phyloP scores from a whole-genome alignment of 1,284 basidiomycete genomes.

The Malassezia sp. region DNA sequence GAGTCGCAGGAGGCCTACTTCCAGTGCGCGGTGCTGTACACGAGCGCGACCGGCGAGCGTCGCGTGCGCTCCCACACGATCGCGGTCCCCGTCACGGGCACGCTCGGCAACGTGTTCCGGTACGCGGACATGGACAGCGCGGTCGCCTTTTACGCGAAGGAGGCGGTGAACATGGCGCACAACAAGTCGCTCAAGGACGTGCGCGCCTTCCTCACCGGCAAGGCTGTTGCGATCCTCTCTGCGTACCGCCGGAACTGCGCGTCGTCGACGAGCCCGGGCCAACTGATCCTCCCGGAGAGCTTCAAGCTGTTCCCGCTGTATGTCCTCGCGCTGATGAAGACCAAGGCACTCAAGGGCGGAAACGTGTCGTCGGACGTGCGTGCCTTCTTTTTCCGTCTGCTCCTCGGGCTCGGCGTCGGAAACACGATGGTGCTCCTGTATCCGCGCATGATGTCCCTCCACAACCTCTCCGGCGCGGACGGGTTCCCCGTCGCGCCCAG shows the following conservation, averaged over 20 bases:
- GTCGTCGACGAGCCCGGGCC: constrained; percentile 64
- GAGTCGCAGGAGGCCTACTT: constrained; percentile 67
- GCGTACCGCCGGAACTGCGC: constrained; percentile 87
- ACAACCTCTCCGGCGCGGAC: constrained; percentile 64
- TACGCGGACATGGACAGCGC: constrained; percentile 83
- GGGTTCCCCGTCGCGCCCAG: constrained; percentile 54
- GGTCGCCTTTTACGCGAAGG: constrained; percentile 63
- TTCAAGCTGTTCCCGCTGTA: constrained; percentile 81
- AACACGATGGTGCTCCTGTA: constrained; percentile 70
- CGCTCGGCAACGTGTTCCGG: constrained; percentile 84
- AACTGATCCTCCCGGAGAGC: constrained; percentile 86
- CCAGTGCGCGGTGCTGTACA: constrained; percentile 86
- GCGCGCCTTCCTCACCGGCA: constrained; percentile 71
- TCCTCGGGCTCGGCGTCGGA: constrained; percentile 62
- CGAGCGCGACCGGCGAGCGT: constrained; percentile 64
- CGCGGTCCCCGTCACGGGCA: constrained; percentile 64
- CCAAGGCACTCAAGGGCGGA: constrained; percentile 74
- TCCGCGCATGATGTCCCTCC: constrained; percentile 76
- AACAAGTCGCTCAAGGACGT: constrained; percentile 65
- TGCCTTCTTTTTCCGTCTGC: constrained; percentile 68
- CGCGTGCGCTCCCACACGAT: constrained; percentile 78
- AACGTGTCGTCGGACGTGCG: constrained; percentile 86
- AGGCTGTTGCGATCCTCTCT: constrained; percentile 69
- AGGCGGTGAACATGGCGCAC: constrained; percentile 59
- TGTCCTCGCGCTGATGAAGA: constrained; percentile 72